phyloP scores from a whole-genome alignment of 2,329 filamentous ascomycete species.

The Dactylellina cionopaga region DNA sequence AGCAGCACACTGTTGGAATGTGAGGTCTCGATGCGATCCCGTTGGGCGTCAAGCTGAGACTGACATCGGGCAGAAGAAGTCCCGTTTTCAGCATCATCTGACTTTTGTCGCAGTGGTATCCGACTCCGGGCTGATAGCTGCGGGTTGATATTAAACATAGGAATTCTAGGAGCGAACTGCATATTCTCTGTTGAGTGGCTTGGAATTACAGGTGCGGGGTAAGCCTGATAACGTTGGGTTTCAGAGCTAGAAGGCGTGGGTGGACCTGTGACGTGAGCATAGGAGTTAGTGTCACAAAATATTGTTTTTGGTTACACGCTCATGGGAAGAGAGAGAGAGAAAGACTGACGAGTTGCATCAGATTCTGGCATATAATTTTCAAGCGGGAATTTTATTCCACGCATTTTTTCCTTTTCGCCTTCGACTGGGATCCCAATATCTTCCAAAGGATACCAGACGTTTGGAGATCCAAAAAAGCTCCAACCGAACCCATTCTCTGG shows the following conservation, averaged over 20 bases:
- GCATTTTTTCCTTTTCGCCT: conserved; percentile 43
- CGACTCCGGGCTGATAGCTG: conserved; percentile 32
- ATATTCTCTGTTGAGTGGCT: conserved; percentile 50
- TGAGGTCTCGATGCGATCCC: conserved; percentile 46
- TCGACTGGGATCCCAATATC: conserved; percentile 36
- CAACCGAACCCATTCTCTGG: conserved; percentile 47
- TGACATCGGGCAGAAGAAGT: conserved; percentile 47
- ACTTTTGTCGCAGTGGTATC: background rate
- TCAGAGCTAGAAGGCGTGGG: conserved; percentile 28
- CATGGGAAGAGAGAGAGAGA: no score
- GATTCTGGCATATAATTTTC: conserved; percentile 46
- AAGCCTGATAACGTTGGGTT: no score
- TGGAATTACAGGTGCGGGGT: conserved; percentile 50
- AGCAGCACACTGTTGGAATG: conserved; percentile 45
- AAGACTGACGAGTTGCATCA: conserved; percentile 26
- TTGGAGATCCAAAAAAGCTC: conserved; percentile 50
- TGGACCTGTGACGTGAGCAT: conserved; percentile 10
- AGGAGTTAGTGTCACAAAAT: conserved; percentile 15
- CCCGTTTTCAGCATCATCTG: conserved; percentile 44
- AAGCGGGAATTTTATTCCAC: conserved; percentile 45
- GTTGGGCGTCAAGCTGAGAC: conserved; percentile 46
- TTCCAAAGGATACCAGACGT: conserved; percentile 48
- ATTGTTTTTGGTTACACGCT: background rate
- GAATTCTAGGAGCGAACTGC: conserved; percentile 46
- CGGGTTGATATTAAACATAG: conserved; percentile 48